Base-by-base conservation (phyloP, 306 rosid species). In the Malus fusca region DNA sequence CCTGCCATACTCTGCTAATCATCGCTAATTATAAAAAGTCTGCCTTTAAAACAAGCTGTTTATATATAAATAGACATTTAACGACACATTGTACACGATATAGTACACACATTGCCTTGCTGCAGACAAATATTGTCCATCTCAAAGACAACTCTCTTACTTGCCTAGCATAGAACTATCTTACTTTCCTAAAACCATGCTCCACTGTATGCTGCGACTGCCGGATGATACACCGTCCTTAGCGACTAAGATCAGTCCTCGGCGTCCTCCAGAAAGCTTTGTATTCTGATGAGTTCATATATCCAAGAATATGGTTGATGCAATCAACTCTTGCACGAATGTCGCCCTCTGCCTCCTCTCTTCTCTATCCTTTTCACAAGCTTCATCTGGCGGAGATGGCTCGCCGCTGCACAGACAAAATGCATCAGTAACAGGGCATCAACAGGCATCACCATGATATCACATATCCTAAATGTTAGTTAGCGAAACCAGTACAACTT, bases 291-390 rank as follows among this genome's bases (percentile, higher is more conserved):
- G 53, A 23, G 22, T 40, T 61, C 73, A 67, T 35, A 69, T 60
- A 55, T 75, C 84, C 69, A 69, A 80, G 69, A 90, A 86, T 59
- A 96, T 87, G 76, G 91, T 92, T 59, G 99, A 96, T 62, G 71
- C 66, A 19, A 87, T 68, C 87, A 96, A 69, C 71, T 84, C 79
- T 71, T 89, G 97, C 83, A 82, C 93, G 52, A 92, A 96, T 48
- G 80, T 75, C 17, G 92, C 96, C 79, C 82, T 89, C 77, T 79
- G 76, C 82, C 75, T 83, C 76, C 53, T 85, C 91, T 90, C 97
- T 83, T 79, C 87, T 31, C 60, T 80, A 77, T 92, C 89, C 85
- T 77, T 77, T 65, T 79, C 84, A 69, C 76, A 86, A 60, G 53
- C 84, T 37, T 59, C 74, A 44, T 77, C 74, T 46, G 23, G 55